These are phyloP conservation scores for Aspergillus ochraceus DNA, from an alignment of 2,329 filamentous ascomycete genomes.

Conservation along the genomic window DNA sequence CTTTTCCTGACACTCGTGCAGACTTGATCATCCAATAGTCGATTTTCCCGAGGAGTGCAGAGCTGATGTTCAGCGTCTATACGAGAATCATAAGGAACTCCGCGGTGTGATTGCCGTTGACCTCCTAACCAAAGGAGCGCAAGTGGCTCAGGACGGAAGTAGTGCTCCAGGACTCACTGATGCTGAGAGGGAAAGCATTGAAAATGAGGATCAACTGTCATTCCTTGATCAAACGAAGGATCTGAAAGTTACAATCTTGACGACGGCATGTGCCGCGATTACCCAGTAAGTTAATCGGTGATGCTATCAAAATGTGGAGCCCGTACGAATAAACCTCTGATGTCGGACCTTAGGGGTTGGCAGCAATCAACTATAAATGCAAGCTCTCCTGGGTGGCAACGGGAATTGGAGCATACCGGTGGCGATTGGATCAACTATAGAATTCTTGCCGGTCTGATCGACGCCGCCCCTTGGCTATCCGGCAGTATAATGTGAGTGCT, in stretches of 20 bases:
- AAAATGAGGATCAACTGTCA: background rate
- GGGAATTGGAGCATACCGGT: background rate
- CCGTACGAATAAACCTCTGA: background rate
- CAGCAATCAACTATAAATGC: conserved; percentile 26
- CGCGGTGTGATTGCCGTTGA: conserved; percentile 8
- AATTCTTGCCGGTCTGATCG: conserved; percentile 10
- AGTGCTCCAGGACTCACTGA: background rate
- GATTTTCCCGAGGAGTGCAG: conserved; percentile 8
- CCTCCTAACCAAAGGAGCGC: conserved; percentile 10
- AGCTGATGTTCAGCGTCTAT: conserved; percentile 8
- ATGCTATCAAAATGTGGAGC: background rate
- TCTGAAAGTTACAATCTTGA: conserved; percentile 21
- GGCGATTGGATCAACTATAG: background rate
- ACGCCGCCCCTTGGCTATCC: conserved; percentile 20
- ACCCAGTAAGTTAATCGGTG: conserved; percentile 18
- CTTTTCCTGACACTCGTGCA: background rate
- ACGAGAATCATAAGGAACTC: background rate
- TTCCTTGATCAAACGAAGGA: conserved; percentile 17
- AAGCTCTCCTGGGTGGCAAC: conserved; percentile 8
- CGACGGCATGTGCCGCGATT: conserved; percentile 25
- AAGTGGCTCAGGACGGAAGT: conserved; percentile 9
- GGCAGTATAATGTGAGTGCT: conserved; percentile 16
- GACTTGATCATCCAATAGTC: conserved; percentile 2
- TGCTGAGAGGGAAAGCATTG: conserved; percentile 2
- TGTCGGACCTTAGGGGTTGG: conserved; percentile 16